Percentiles rank a stretch among this genome's conserved stretches.
phyloP scores from a whole-genome alignment of 192 early-diverging fungal species.

The Chytriomyces confervae region DNA sequence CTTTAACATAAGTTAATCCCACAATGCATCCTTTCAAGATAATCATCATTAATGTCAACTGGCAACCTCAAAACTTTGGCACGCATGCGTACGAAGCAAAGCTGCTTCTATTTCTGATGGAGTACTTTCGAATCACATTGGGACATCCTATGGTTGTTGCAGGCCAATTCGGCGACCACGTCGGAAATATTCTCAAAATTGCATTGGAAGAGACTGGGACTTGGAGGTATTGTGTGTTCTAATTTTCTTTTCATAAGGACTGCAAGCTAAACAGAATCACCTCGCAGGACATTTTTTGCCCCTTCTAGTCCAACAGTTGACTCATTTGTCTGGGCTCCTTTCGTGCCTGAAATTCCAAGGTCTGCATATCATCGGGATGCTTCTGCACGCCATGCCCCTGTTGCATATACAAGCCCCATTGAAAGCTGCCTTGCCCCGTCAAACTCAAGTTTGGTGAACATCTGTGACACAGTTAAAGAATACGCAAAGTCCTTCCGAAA shows the following conservation, averaged over 20 bases:
- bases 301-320: not conserved
- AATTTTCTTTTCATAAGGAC: not conserved
- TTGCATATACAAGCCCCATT: not conserved
- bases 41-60: constrained; percentile 18
- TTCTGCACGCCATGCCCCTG: constrained; percentile 14
- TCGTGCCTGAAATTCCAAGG: not conserved
- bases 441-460: not conserved
- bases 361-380: not conserved
- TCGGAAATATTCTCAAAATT: constrained; percentile 5
- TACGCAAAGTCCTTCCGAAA: constrained; percentile 22
- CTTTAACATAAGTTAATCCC: not conserved
- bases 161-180: constrained; percentile 1
- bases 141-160: constrained; percentile 23
- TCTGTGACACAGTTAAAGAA: constrained; percentile 17
- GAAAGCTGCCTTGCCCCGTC: constrained; percentile 23
- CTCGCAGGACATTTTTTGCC: not conserved
- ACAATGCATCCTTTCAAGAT: not conserved
- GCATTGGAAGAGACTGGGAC: constrained; percentile 20
- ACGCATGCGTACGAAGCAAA: constrained; percentile 8
- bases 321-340: constrained; percentile 12
- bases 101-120: constrained; percentile 13
- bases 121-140: constrained; percentile 10
- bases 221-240: not conserved
- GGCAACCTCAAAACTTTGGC: not conserved
- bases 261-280: no score